These are phyloP conservation scores for Thecaphora frezii DNA, from an alignment of 1,284 basidiomycete species.

Conservation along the genomic window DNA sequence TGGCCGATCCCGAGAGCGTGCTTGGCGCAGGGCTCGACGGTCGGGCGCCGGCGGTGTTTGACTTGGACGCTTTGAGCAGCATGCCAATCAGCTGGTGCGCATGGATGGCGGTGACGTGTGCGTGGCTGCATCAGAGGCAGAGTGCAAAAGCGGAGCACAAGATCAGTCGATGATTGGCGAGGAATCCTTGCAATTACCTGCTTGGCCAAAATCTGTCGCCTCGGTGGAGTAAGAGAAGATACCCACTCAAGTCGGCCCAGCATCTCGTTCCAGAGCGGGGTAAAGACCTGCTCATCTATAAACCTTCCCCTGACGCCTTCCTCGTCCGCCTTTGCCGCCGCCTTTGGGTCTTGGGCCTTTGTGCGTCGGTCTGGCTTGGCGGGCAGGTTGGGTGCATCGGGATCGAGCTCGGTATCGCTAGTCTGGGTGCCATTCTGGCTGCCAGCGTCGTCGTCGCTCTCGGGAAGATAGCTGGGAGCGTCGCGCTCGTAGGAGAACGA, in stretches of 20 bases:
- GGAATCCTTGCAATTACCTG: no score
- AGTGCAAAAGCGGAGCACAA: no score
- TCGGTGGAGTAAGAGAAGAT: background rate
- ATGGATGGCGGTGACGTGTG: conserved; percentile 45
- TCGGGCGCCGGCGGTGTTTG: background rate
- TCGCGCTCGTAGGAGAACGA: background rate
- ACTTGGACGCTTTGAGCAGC: conserved; percentile 34
- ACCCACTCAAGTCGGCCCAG: conserved; percentile 30
- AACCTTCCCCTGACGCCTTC: conserved; percentile 29
- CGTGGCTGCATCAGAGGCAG: conserved; percentile 4
- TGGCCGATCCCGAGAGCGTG: conserved; percentile 7
- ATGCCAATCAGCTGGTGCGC: conserved; percentile 46
- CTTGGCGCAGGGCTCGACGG: background rate
- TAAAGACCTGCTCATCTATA: conserved; percentile 37
- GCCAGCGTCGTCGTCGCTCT: conserved; percentile 5
- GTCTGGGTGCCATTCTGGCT: background rate
- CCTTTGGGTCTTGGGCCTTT: background rate
- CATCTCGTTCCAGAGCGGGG: conserved; percentile 26
- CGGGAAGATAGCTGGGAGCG: background rate
- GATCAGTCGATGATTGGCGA: background rate
- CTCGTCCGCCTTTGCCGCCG: conserved; percentile 1
- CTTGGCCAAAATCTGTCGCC: no score
- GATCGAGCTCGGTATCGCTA: no score
- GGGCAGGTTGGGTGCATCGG: no score
- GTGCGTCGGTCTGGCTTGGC: no score